These are phyloP conservation scores for Vinca minor DNA, from an alignment of 257 asterid genomes.

Conservation along the genomic window DNA sequence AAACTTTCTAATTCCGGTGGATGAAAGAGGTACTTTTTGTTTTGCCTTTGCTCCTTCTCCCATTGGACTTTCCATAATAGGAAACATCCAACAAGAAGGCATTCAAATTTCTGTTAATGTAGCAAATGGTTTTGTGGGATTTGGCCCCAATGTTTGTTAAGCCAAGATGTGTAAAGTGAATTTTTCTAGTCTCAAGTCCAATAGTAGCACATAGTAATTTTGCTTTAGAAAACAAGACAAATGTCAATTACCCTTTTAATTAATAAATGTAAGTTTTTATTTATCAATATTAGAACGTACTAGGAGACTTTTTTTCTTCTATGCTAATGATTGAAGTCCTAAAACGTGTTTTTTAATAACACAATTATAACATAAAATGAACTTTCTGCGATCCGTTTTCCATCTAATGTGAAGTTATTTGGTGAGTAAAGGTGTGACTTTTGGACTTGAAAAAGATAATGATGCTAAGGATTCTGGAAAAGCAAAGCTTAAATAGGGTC, in stretches of 20 bases:
- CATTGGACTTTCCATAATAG: conserved; percentile 63
- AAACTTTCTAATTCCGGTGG: conserved; percentile 82
- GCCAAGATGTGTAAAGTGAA: conserved; percentile 15
- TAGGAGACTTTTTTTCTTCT: not conserved
- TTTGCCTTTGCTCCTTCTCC: conserved; percentile 83
- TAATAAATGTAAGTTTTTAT: not conserved
- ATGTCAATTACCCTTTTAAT: not conserved
- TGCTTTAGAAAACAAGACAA: not conserved
- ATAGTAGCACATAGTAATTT: conserved; percentile 7
- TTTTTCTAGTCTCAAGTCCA: conserved; percentile 30
- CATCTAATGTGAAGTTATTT: too few species aligned
- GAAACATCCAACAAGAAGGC: conserved; percentile 89
- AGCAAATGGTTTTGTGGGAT: conserved; percentile 69
- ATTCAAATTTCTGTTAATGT: conserved; percentile 75
- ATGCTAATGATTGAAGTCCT: not conserved
- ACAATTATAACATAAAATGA: not conserved
- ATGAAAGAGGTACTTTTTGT: conserved; percentile 73
- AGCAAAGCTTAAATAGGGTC: conserved; percentile 8
- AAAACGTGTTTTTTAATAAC: not conserved
- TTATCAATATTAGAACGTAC: not conserved
- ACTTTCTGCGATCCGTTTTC: conserved; percentile 4
- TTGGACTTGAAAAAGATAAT: not conserved
- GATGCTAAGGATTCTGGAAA: conserved; percentile 7
- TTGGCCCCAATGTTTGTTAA: conserved; percentile 85
- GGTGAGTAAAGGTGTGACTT: conserved; percentile 7